These are phyloP conservation scores for Sechiopsis laciniata DNA, from an alignment of 306 rosid genomes.

Conservation along the genomic window DNA sequence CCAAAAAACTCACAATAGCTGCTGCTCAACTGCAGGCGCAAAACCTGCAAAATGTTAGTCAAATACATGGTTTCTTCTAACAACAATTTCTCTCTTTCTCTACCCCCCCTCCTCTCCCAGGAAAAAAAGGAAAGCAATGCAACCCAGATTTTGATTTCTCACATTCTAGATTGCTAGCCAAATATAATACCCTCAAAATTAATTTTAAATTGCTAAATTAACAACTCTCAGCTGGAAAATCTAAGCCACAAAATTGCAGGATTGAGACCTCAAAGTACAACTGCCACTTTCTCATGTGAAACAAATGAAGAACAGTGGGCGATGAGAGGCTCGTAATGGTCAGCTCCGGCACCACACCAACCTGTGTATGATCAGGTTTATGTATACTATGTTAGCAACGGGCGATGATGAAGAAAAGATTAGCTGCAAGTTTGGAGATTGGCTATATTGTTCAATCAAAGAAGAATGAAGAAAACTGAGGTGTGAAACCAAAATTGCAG, in stretches of 20 bases:
- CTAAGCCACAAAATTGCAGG: conserved; percentile 79
- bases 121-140: no score
- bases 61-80: not conserved
- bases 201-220: not conserved
- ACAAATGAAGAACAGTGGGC: conserved; percentile 61
- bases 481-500: not conserved
- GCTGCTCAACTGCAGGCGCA: no score
- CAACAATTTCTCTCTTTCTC: not conserved
- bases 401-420: not conserved
- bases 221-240: conserved; percentile 12
- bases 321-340: conserved; percentile 85
- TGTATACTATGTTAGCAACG: not conserved
- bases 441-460: not conserved
- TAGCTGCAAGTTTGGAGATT: conserved; percentile 4
- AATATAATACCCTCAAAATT: not conserved
- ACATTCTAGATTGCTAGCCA: no score
- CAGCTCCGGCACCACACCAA: conserved; percentile 99
- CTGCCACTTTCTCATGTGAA: conserved; percentile 86
- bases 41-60: conserved; percentile 21
- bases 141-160: no score
- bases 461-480: not conserved
- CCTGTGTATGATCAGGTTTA: conserved; percentile 39
- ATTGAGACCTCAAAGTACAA: conserved; percentile 60
- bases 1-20: no score
- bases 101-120: no score